Percentiles rank a stretch among this genome's conserved stretches.
phyloP scores from a whole-genome alignment of 495 filamentous ascomycete genomes.

The Neurospora tetraspora region DNA sequence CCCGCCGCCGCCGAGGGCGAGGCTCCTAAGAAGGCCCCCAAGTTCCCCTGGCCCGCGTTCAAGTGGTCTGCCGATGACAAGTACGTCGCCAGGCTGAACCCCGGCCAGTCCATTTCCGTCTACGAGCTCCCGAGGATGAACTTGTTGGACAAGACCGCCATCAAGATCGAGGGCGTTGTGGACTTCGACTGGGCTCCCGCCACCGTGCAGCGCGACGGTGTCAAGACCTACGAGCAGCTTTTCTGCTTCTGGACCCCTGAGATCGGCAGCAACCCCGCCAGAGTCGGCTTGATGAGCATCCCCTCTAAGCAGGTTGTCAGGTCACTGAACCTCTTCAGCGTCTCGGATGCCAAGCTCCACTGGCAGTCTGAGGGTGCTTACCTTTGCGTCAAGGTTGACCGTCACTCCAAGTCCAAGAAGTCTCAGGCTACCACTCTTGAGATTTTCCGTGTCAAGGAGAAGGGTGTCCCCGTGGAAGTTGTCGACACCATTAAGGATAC shows the following conservation, averaged over 20 bases:
- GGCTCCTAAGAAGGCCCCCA: conserved; percentile 59
- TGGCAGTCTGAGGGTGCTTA: conserved; percentile 94
- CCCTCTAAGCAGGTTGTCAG: conserved; percentile 88
- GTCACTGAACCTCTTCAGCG: conserved; percentile 93
- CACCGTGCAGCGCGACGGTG: conserved; percentile 61
- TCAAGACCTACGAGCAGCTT: conserved; percentile 87
- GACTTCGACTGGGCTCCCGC: conserved; percentile 97
- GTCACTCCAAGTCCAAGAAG: conserved; percentile 98
- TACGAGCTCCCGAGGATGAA: conserved; percentile 93
- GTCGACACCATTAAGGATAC: conserved; percentile 95
- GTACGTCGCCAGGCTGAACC: conserved; percentile 87
- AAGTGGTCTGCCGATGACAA: conserved; percentile 98
- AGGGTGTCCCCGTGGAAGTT: conserved; percentile 95
- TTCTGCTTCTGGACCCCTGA: conserved; percentile 99
- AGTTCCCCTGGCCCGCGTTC: conserved; percentile 96
- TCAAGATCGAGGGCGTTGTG: conserved; percentile 92
- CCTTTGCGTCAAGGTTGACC: conserved; percentile 96
- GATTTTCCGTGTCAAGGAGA: conserved; percentile 93
- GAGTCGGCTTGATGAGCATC: conserved; percentile 91
- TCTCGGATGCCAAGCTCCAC: conserved; percentile 90
- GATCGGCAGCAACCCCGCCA: conserved; percentile 95
- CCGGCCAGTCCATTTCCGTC: conserved; percentile 79
- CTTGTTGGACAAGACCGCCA: conserved; percentile 73
- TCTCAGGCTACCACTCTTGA: conserved; percentile 92
- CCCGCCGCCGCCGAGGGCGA: conserved; percentile 47